Conservation (phyloP, 1,284 basidiomycete genomes). For the Cutaneotrichosporon dermatis region DNA sequence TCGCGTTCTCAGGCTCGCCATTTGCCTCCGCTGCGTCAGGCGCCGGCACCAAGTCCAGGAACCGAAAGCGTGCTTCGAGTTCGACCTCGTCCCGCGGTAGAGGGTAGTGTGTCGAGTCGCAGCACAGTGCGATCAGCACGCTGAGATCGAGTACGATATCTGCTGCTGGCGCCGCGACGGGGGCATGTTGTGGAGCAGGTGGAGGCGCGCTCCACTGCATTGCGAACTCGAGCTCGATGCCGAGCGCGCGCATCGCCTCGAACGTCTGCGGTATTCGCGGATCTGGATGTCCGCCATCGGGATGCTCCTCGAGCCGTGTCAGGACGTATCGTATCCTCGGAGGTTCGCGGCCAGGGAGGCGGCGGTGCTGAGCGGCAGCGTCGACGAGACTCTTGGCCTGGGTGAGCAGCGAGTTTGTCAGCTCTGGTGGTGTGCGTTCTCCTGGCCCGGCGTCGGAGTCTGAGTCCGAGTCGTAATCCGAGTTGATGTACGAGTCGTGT, state of each 20-base stretch:
- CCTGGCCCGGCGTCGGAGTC: constrained; percentile 6
- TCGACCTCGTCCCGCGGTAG: constrained; percentile 57
- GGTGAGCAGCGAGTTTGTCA: constrained; percentile 55
- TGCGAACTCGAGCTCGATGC: constrained; percentile 55
- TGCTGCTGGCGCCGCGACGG: background rate
- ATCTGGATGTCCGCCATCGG: constrained; percentile 48
- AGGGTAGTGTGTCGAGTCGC: constrained; percentile 70
- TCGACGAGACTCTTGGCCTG: constrained; percentile 52
- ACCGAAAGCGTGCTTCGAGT: constrained; percentile 59
- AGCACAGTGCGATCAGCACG: constrained; percentile 72
- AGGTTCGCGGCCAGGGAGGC: constrained; percentile 22
- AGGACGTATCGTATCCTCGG: constrained; percentile 59
- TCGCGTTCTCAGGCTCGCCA: background rate
- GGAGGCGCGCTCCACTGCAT: background rate
- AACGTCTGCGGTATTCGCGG: constrained; percentile 62
- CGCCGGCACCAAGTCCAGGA: constrained; percentile 3
- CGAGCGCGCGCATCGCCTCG: constrained; percentile 57
- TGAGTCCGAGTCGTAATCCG: constrained; percentile 38
- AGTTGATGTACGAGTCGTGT: constrained; percentile 69
- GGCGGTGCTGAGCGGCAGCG: constrained; percentile 57
- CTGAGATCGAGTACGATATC: constrained; percentile 74
- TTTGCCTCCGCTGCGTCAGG: background rate
- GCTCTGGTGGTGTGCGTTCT: background rate
- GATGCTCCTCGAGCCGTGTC: constrained; percentile 59
- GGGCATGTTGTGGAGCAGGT: background rate